These are phyloP conservation scores for Leishmania major DNA, from an alignment of 208 protist species.

Conservation along the genomic window DNA sequence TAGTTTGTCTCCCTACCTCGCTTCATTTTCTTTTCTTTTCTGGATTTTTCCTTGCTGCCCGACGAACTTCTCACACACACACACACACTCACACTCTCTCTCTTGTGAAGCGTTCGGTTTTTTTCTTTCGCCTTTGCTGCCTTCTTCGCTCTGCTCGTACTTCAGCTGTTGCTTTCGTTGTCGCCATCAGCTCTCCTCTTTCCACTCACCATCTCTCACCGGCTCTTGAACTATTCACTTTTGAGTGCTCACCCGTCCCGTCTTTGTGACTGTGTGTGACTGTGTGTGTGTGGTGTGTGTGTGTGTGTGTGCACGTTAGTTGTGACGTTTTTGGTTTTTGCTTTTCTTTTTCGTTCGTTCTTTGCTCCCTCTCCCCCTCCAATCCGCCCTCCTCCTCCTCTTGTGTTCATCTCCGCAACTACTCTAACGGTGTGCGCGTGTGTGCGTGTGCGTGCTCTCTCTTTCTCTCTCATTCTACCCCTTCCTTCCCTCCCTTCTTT, in stretches of 20 bases:
- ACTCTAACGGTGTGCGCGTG: background rate
- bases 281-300: no score
- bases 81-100: no score
- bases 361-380: background rate
- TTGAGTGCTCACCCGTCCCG: background rate
- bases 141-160: background rate
- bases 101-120: background rate
- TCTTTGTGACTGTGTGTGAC: background rate
- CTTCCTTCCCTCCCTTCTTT: background rate
- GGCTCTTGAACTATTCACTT: background rate
- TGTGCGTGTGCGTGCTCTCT: no score
- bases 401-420: background rate
- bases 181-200: background rate
- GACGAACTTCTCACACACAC: background rate
- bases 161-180: background rate
- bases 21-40: background rate
- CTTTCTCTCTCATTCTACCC: background rate
- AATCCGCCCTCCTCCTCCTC: no score
- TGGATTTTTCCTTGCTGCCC: background rate
- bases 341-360: background rate
- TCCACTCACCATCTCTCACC: background rate
- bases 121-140: background rate
- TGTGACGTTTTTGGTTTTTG: constrained; percentile 8
- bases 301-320: background rate
- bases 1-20: background rate